Evolutionary conservation across 2,329 filamentous ascomycete genomes (phyloP).

Genomic region (Venturia asperata): DNA sequence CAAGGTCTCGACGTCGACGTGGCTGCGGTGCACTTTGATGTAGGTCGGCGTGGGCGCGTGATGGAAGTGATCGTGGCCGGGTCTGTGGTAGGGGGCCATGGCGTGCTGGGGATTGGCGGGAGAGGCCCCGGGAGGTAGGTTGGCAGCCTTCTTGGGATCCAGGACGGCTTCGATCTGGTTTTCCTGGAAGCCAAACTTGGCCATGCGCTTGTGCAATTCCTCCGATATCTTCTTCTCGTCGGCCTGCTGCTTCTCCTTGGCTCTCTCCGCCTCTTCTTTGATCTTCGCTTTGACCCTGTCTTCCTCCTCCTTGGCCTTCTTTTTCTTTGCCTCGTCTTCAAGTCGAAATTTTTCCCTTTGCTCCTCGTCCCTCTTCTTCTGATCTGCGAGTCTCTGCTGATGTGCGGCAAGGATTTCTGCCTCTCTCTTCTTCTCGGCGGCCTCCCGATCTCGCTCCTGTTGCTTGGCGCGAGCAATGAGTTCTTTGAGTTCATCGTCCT

Average conservation of each 20-base stretch:
- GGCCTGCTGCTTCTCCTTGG: conserved; percentile 35
- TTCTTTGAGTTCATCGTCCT: conserved; percentile 16
- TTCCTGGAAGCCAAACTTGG: conserved; percentile 40
- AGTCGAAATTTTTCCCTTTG: conserved; percentile 31
- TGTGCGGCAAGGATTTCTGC: conserved; percentile 20
- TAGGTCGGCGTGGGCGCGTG: conserved; percentile 33
- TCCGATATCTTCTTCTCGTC: conserved; percentile 38
- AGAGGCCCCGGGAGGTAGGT: conserved; percentile 29
- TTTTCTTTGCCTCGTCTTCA: conserved; percentile 35
- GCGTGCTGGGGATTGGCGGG: conserved; percentile 23
- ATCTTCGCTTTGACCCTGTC: conserved; percentile 37
- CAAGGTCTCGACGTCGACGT: conserved; percentile 41
- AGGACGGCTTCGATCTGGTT: conserved; percentile 44
- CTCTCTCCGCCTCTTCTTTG: conserved; percentile 36
- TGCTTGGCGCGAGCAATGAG: neutral
- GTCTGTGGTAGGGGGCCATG: conserved; percentile 25
- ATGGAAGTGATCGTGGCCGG: neutral
- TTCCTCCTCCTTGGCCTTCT: conserved; percentile 37
- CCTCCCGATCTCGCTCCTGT: conserved; percentile 16
- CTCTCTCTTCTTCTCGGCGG: conserved; percentile 13
- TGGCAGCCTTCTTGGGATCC: conserved; percentile 39
- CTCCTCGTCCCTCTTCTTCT: conserved; percentile 20
- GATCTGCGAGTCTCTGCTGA: conserved; percentile 27
- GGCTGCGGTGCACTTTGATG: conserved; percentile 41
- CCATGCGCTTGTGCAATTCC: conserved; percentile 39